These are phyloP conservation scores for Vigna radiata DNA, from an alignment of 306 rosid species.

Conservation along the genomic window DNA sequence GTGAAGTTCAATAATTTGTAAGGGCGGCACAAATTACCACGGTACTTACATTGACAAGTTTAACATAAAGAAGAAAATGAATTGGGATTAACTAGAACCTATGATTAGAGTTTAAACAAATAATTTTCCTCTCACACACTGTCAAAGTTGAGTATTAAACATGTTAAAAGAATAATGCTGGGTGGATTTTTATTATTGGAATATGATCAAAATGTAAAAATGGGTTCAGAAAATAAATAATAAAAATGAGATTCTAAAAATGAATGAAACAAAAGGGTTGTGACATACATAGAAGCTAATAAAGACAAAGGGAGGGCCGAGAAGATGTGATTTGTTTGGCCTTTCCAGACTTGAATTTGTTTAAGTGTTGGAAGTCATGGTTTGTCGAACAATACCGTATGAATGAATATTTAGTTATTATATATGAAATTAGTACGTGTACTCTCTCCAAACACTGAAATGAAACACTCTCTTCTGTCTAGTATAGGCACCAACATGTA, in stretches of 20 bases:
- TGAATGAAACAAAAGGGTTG: slow-evolving; percentile 55
- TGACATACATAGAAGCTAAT: slow-evolving; percentile 47
- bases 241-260: slow-evolving; percentile 47
- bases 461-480: slow-evolving; percentile 55
- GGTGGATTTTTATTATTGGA: slow-evolving; percentile 44
- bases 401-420: slow-evolving; percentile 30
- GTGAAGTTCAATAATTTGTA: not conserved
- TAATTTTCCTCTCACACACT: slow-evolving; percentile 10
- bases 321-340: slow-evolving; percentile 36
- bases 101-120: slow-evolving; percentile 20
- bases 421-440: slow-evolving; percentile 44
- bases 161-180: slow-evolving; percentile 18
- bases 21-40: slow-evolving; percentile 12
- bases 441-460: slow-evolving; percentile 42
- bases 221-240: slow-evolving; percentile 1
- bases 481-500: slow-evolving; percentile 67
- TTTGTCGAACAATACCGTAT: slow-evolving; percentile 65
- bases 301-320: slow-evolving; percentile 35
- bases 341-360: slow-evolving; percentile 49
- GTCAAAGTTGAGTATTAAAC: slow-evolving; percentile 37
- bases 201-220: slow-evolving; percentile 46
- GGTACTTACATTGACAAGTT: not conserved
- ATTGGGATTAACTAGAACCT: not conserved
- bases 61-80: slow-evolving; percentile 9
- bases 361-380: slow-evolving; percentile 37